Evolutionary conservation across 2,329 filamentous ascomycete species (phyloP).

Genomic region (Penicillium sp.): DNA sequence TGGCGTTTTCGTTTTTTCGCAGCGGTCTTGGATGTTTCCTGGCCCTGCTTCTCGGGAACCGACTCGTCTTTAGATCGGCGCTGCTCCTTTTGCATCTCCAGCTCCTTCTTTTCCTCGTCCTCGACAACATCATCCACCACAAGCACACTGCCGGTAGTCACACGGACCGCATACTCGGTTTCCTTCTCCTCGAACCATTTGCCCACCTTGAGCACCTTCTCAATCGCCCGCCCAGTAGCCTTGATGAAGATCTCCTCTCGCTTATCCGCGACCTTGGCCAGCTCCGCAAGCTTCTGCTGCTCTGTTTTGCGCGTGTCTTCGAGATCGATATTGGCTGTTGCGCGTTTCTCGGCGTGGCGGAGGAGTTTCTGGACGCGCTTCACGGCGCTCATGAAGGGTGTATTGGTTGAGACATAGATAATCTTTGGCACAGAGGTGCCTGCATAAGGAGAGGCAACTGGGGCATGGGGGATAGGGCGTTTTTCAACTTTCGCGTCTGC

Average conservation of each 20-base stretch:
- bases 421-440: conserved; percentile 51
- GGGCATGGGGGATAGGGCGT: conserved; percentile 58
- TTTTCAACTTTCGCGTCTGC: conserved; percentile 52
- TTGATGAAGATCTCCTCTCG: conserved; percentile 58
- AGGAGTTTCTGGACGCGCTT: conserved; percentile 61
- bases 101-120: conserved; percentile 33
- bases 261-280: conserved; percentile 35
- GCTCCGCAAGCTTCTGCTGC: conserved; percentile 32
- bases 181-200: conserved; percentile 57
- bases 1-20: conserved; percentile 33
- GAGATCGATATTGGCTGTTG: conserved; percentile 43
- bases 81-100: conserved; percentile 25
- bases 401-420: conserved; percentile 56
- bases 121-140: conserved; percentile 62
- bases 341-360: conserved; percentile 52
- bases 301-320: conserved; percentile 32
- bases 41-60: background rate
- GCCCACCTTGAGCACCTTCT: conserved; percentile 55
- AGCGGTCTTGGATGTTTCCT: conserved; percentile 16
- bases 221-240: conserved; percentile 60
- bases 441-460: conserved; percentile 55
- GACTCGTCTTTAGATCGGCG: conserved; percentile 17
- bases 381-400: conserved; percentile 59
- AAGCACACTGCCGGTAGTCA: conserved; percentile 57
- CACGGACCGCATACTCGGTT: conserved; percentile 50